Conservation (phyloP, 2,329 filamentous ascomycete species). For the Dryadomyces sulphureus region DNA sequence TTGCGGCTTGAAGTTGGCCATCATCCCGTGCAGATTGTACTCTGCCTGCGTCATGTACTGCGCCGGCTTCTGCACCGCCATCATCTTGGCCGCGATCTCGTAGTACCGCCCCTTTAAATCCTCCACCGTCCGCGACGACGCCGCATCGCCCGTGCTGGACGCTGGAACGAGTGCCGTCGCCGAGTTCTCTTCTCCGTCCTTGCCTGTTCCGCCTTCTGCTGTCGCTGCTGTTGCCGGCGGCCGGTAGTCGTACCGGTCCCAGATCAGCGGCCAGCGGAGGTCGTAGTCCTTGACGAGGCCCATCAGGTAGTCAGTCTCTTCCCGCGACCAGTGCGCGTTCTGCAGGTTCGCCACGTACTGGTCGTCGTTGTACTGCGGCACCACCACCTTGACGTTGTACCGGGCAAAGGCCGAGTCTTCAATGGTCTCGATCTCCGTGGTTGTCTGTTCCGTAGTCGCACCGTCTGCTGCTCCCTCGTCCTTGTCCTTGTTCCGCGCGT, state of each 20-base stretch:
- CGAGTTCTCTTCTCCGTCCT: slow-evolving; percentile 5
- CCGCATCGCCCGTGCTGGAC: slow-evolving; percentile 20
- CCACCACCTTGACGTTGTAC: slow-evolving; percentile 68
- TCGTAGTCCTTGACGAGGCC: slow-evolving; percentile 62
- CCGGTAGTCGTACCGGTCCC: slow-evolving; percentile 76
- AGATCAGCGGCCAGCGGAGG: slow-evolving; percentile 79
- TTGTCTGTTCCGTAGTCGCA: too few relatives aligned
- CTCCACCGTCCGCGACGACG: slow-evolving; percentile 53
- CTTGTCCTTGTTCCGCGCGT: neutral
- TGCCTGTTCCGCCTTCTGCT: neutral
- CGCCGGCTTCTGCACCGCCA: slow-evolving; percentile 64
- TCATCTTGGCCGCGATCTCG: slow-evolving; percentile 66
- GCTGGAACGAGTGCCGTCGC: slow-evolving; percentile 37
- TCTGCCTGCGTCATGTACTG: slow-evolving; percentile 80
- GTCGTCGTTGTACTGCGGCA: slow-evolving; percentile 73
- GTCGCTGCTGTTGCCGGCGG: slow-evolving; percentile 27
- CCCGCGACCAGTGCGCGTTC: slow-evolving; percentile 69
- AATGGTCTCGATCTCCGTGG: slow-evolving; percentile 11
- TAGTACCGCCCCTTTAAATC: slow-evolving; percentile 90
- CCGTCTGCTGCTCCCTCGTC: too few relatives aligned
- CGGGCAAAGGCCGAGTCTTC: slow-evolving; percentile 63
- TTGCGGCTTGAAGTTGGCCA: slow-evolving; percentile 71
- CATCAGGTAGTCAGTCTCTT: slow-evolving; percentile 89
- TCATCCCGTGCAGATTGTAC: slow-evolving; percentile 68
- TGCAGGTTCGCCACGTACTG: slow-evolving; percentile 67